Evolutionary conservation across 139 green algal genomes (phyloP), one percentile per base, ranked within the genome.

Genomic region (Coccomyxa sp.): DNA sequence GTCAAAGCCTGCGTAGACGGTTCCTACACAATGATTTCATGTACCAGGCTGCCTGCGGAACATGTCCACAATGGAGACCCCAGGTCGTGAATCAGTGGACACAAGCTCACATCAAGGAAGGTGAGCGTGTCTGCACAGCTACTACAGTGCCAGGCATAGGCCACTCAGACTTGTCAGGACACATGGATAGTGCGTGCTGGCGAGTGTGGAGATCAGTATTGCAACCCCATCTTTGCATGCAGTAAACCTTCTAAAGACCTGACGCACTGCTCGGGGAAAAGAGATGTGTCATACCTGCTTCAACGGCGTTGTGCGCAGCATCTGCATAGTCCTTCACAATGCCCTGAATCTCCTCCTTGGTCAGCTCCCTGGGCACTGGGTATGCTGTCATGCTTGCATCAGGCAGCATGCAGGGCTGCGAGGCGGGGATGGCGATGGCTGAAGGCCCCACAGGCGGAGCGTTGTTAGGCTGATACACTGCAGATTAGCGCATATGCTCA

Each of bases 1-100:
- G 74, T 95, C 85, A 81, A 94, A 94, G 37, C 91, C 91, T 75
- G 80, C 85, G 7, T 16, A 34, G 35, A 71, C 27, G n/a, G 6
- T 71, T 6, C 27, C 35, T 5, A 38, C 27, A 10, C 2, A 6
- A 37, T 38, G 64, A 38, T 34, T 12, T 58, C 12, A 58, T 12
- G 12, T 16, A 12, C 16, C 44, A 16, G 44, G 16, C 14, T 58
- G 44, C 44, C 16, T 58, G 44, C 12, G 12, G 16, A 58, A 58
- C 14, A 58, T 58, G n/a, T n/a, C n/a, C 44, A 58, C 44, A 58
- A 16, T 58, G 14, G 44, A 16, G 14, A 58, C 14, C 44, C 44
- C 44, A 58, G 44, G 14, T n/a, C n/a, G n/a, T n/a, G n/a, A n/a
- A n/a, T n/a, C n/a, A n/a, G n/a, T n/a, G n/a, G n/a, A n/a, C n/a